phyloP scores from a whole-genome alignment of 306 rosid species.

The Cicer bijugum region DNA sequence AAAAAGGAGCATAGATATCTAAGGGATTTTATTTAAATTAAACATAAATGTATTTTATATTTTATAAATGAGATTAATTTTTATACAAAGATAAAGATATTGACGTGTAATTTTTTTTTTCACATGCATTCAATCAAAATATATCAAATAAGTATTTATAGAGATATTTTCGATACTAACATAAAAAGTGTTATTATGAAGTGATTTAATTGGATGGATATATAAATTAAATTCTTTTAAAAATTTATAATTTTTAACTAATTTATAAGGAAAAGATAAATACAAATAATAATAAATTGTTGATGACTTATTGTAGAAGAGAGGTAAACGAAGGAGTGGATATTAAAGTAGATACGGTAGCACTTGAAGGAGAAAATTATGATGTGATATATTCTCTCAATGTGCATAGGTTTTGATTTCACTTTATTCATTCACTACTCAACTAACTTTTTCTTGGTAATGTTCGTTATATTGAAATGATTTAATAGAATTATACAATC shows the following conservation, averaged over 20 bases:
- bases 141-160: too few species aligned
- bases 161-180: too few species aligned
- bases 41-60: background rate
- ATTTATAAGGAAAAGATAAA: background rate
- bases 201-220: too few species aligned
- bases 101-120: too few species aligned
- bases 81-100: rapidly evolving
- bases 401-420: constrained; percentile 39
- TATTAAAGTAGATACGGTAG: constrained; percentile 34
- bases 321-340: constrained; percentile 62
- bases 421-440: constrained; percentile 53
- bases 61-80: too few species aligned
- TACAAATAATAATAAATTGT: constrained; percentile 2
- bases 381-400: constrained; percentile 36
- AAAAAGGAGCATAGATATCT: constrained; percentile 27
- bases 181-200: too few species aligned
- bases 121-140: too few species aligned
- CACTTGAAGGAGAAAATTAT: constrained; percentile 46
- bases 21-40: constrained; percentile 4
- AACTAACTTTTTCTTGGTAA: constrained; percentile 49
- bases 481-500: constrained; percentile 25
- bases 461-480: constrained; percentile 49
- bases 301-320: constrained; percentile 63
- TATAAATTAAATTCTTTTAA: too few species aligned
- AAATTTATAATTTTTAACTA: background rate